phyloP scores from a whole-genome alignment of 2,329 filamentous ascomycete genomes.

The Calonectria fujianensis region DNA sequence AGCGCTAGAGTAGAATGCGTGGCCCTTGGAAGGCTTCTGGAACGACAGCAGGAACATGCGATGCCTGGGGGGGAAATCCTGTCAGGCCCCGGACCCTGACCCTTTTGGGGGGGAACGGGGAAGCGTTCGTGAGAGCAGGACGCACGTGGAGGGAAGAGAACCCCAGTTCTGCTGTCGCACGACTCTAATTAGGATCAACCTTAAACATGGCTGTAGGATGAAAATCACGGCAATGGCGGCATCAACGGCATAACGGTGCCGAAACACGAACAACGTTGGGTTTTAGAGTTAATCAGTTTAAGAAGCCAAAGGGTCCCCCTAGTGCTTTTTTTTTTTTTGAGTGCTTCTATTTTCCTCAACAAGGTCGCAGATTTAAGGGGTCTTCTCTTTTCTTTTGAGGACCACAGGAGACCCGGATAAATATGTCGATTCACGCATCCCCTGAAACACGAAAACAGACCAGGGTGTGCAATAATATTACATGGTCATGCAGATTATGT shows the following conservation, averaged over 20 bases:
- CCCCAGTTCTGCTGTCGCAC: background rate
- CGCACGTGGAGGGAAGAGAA: background rate
- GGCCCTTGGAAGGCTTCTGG: conserved; percentile 8
- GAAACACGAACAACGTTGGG: background rate
- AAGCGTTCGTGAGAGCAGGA: background rate
- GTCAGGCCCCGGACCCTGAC: no score
- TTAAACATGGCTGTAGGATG: conserved; percentile 3
- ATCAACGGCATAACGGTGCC: conserved; percentile 21
- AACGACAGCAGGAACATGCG: background rate
- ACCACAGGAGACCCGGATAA: background rate
- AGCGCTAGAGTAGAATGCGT: background rate
- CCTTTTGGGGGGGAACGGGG: background rate
- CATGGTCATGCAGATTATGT: background rate
- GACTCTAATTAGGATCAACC: conserved; percentile 20
- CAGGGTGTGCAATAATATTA: no score
- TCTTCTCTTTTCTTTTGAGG: background rate
- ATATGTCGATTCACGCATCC: background rate
- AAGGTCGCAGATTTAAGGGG: background rate
- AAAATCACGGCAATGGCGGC: conserved; percentile 6
- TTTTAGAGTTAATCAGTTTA: conserved; percentile 16
- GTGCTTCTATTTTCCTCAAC: background rate
- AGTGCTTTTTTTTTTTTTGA: background rate
- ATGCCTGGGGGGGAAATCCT: background rate
- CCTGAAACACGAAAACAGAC: background rate
- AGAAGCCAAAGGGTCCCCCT: background rate